phyloP scores from a whole-genome alignment of 441 rosid species.

The Jatropha podagrica region DNA sequence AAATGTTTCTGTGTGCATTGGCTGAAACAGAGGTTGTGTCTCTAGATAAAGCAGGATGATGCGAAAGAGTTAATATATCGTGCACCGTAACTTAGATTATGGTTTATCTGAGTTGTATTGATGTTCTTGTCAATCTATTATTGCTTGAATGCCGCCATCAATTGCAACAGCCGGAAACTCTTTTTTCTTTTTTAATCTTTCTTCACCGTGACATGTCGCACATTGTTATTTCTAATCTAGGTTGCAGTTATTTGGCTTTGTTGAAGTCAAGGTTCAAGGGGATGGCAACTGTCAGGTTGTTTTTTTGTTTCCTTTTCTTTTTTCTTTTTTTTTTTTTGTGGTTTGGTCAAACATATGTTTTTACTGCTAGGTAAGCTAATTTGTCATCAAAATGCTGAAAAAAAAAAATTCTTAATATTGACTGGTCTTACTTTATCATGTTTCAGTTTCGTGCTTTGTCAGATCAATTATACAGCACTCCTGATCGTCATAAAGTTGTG shows the following conservation, averaged over 20 bases:
- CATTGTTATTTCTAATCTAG: conserved; percentile 22
- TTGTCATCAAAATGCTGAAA: not conserved
- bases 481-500: conserved; percentile 68
- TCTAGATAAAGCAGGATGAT: conserved; percentile 7
- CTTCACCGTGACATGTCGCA: not conserved
- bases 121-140: not conserved
- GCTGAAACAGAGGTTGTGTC: not conserved
- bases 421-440: conserved; percentile 11
- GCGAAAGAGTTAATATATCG: not conserved
- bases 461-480: conserved; percentile 62
- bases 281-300: conserved; percentile 55
- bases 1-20: not conserved
- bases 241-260: conserved; percentile 40
- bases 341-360: not conserved
- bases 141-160: not conserved
- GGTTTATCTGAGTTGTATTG: not conserved
- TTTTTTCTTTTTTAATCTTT: not conserved
- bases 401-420: not conserved
- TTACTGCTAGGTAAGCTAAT: not conserved
- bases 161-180: not conserved
- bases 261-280: conserved; percentile 46
- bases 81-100: not conserved
- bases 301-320: conserved; percentile 4
- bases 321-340: not conserved
- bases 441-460: conserved; percentile 86